Evolutionary conservation across 306 rosid genomes (phyloP), one percentile per base, ranked within the genome.

Genomic region (Aeschynomene evenia): DNA sequence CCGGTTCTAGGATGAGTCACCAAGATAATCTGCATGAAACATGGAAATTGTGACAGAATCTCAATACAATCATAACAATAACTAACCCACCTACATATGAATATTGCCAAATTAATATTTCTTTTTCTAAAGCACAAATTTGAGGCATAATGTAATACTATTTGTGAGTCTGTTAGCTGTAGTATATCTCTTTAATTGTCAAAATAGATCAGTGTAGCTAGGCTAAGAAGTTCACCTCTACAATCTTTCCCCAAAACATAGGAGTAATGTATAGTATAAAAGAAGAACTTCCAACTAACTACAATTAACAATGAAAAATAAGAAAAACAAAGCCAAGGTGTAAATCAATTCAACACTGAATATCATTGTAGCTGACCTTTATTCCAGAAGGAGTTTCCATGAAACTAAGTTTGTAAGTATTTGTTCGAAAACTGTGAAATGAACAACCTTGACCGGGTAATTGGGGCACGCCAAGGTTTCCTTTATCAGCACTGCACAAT

Each of bases 401-500:
- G 83, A 94, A 91, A 80, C 89, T 88, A 72, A 94, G 97, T 83
- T 94, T 94, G 84, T 88, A 94, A 6, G 97, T 85, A 66, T 94
- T 94, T 21, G 99, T 91, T 21, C 80, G 84, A 51, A 94, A 94
- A 85, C 99, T 91, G 57, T 94, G 99, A 82, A 94, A 91, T n/a
- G 97, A 94, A 73, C 99, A 94, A 50, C 99, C 99, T 81, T 94
- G 96, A 48, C 99, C 99, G 8, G 96, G 91, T 77, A 94, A 78
- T 75, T 94, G 99, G 56, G 97, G 96, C 71, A 94, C 87, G 8
- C 96, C 99, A 34, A 95, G 99, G 75, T 95, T 95, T 46, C 92
- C 95, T 83, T 80, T 95, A 51, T 91, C 95, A 9, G 88, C 85
- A 52, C 98, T 89, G 81, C 75, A 82, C 80, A 73, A 71, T 65